These are phyloP conservation scores for Cucumis cinereus DNA, from an alignment of 306 rosid genomes.

Conservation along the genomic window DNA sequence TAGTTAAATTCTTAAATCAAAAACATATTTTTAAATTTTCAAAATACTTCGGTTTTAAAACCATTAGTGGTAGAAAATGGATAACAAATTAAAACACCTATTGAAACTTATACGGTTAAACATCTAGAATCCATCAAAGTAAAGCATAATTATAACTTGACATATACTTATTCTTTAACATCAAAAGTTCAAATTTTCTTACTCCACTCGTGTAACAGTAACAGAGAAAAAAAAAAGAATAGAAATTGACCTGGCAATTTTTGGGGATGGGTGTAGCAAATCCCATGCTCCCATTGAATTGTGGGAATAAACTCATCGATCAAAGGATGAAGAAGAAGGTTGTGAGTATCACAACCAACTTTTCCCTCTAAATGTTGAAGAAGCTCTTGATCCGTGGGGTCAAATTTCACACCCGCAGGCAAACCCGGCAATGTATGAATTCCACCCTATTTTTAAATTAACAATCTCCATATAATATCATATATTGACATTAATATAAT, in stretches of 20 bases:
- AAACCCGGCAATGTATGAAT: conserved; percentile 3
- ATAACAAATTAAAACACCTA: too few species aligned
- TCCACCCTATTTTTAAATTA: not conserved
- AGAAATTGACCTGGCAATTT: not conserved
- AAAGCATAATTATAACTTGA: too few species aligned
- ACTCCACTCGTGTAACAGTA: too few species aligned
- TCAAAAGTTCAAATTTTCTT: too few species aligned
- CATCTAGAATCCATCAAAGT: too few species aligned
- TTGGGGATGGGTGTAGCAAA: conserved; percentile 1
- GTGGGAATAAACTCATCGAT: conserved; percentile 4
- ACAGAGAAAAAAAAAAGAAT: too few species aligned
- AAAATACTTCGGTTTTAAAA: too few species aligned
- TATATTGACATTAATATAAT: not conserved
- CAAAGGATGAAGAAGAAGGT: conserved; percentile 2
- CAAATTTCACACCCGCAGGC: conserved; percentile 9
- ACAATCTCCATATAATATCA: not conserved
- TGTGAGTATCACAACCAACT: not conserved
- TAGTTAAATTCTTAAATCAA: too few species aligned
- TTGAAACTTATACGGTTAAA: too few species aligned
- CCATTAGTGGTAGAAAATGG: too few species aligned
- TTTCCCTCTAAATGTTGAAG: conserved; percentile 6
- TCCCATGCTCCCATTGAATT: conserved; percentile 6
- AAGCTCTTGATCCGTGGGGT: conserved; percentile 11
- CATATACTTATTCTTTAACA: too few species aligned
- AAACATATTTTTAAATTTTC: too few species aligned